These are phyloP conservation scores for Neurospora sp. DNA, from an alignment of 495 filamentous ascomycete genomes.

Conservation along the genomic window DNA sequence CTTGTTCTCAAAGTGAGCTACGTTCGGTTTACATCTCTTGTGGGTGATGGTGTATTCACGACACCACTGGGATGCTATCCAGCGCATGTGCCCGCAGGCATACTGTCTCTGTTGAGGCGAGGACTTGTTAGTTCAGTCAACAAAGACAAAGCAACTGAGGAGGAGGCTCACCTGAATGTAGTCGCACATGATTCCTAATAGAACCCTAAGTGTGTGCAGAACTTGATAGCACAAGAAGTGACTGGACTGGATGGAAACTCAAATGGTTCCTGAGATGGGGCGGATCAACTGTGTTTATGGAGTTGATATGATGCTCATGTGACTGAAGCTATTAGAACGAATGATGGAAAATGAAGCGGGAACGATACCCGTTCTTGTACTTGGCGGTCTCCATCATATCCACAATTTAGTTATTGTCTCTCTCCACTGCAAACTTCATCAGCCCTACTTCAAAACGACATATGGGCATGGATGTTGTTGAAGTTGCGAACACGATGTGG, in stretches of 20 bases:
- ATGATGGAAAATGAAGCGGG: not conserved
- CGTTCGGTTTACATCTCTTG: constrained; percentile 16
- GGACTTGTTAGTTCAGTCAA: not conserved
- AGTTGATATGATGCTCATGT: not conserved
- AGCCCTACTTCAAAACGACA: not conserved
- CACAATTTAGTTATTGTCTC: not conserved
- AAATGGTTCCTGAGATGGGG: not conserved
- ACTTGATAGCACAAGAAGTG: not conserved
- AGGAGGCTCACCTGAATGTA: constrained; percentile 6
- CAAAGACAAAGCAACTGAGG: not conserved
- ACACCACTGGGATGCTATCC: constrained; percentile 20
- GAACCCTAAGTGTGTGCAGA: not conserved
- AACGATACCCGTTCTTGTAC: not conserved
- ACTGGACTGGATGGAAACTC: not conserved
- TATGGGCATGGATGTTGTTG: not conserved
- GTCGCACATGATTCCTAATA: constrained; percentile 9
- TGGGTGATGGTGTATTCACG: constrained; percentile 11
- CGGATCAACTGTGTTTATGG: not conserved
- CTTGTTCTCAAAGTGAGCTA: constrained; percentile 16
- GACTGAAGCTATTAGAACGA: not conserved
- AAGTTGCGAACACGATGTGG: not conserved
- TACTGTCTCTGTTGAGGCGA: constrained; percentile 10
- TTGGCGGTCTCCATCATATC: not conserved
- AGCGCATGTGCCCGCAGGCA: constrained; percentile 18
- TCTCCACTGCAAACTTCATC: not conserved